A percentile compares a stretch with the other conserved stretches of the same genome.
Evolutionary conservation across 2,329 filamentous ascomycete species (phyloP).

Genomic region (Amesomyces nigricolor): DNA sequence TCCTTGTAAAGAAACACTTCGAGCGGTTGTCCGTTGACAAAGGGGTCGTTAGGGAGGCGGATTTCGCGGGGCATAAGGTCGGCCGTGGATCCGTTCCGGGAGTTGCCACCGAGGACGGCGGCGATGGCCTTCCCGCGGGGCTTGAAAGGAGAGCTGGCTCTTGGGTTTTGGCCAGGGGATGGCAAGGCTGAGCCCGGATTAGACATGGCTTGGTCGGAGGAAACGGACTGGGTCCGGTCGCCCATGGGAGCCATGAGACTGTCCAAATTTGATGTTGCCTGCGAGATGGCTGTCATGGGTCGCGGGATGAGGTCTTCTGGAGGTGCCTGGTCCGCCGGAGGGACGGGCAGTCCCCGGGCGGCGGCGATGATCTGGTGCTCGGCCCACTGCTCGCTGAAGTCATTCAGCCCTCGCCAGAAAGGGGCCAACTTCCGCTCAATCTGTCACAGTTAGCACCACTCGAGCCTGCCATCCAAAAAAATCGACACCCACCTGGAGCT

Average conservation of each 20-base stretch:
- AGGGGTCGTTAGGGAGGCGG: constrained; percentile 73
- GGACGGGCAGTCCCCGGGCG: constrained; percentile 76
- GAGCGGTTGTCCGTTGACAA: constrained; percentile 87
- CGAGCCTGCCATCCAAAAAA: constrained; percentile 1
- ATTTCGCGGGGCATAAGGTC: constrained; percentile 74
- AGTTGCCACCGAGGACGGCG: constrained; percentile 67
- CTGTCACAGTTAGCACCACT: constrained; percentile 41
- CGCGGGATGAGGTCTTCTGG: constrained; percentile 56
- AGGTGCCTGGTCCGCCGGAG: constrained; percentile 75
- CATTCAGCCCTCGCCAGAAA: constrained; percentile 90
- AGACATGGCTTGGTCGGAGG: constrained; percentile 64
- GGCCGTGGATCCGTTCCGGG: constrained; percentile 63
- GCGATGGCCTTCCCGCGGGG: constrained; percentile 85
- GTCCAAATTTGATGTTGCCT: constrained; percentile 57
- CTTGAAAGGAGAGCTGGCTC: constrained; percentile 61
- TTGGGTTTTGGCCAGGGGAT: constrained; percentile 43
- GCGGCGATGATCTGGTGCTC: constrained; percentile 94
- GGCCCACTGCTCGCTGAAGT: constrained; percentile 83
- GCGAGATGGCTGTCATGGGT: constrained; percentile 41
- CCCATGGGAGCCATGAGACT: constrained; percentile 75
- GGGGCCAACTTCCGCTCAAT: constrained; percentile 89
- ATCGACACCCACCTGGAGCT: constrained; percentile 67
- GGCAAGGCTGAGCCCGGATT: constrained; percentile 57
- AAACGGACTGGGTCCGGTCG: constrained; percentile 68
- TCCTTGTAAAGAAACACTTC: constrained; percentile 94